A percentile compares a stretch with the other conserved stretches of the same genome.
phyloP scores from a whole-genome alignment of 306 rosid species.

The Castanea crenata region DNA sequence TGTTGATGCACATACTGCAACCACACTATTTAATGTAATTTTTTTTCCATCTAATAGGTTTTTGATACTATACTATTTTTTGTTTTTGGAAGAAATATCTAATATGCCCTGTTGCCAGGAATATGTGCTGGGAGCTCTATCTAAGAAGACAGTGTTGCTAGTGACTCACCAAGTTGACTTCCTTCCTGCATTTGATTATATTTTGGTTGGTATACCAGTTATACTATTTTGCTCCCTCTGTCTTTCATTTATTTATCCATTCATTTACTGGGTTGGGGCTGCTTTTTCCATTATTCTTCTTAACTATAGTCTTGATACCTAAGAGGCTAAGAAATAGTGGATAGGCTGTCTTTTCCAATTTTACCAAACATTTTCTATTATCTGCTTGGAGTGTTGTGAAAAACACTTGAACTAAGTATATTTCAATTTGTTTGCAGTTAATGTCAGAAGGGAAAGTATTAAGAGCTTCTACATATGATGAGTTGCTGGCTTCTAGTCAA shows the following conservation, averaged over 20 bases:
- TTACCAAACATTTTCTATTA: neutral
- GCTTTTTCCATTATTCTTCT: neutral
- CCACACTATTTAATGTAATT: slow-evolving; percentile 45
- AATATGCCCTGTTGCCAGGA: slow-evolving; percentile 28
- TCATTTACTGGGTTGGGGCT: no score
- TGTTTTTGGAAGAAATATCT: neutral
- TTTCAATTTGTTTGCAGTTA: slow-evolving; percentile 29
- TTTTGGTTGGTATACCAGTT: slow-evolving; percentile 29
- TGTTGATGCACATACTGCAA: slow-evolving; percentile 63
- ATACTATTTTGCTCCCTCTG: neutral
- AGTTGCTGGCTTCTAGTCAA: slow-evolving; percentile 34
- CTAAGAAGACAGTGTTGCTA: slow-evolving; percentile 46
- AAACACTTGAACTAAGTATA: slow-evolving; percentile 1
- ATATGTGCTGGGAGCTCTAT: slow-evolving; percentile 50
- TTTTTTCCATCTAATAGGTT: neutral
- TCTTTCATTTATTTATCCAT: no score
- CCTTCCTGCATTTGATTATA: slow-evolving; percentile 46
- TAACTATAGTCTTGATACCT: no score
- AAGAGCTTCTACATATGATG: slow-evolving; percentile 42
- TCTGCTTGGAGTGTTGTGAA: neutral
- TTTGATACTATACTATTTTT: neutral
- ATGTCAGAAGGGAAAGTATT: slow-evolving; percentile 44
- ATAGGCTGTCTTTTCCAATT: neutral
- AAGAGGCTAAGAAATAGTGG: no score
- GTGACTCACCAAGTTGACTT: slow-evolving; percentile 67